Evolutionary conservation across 768 basidiomycete species (phyloP).

Genomic region (Cystobasidium tubakii): DNA sequence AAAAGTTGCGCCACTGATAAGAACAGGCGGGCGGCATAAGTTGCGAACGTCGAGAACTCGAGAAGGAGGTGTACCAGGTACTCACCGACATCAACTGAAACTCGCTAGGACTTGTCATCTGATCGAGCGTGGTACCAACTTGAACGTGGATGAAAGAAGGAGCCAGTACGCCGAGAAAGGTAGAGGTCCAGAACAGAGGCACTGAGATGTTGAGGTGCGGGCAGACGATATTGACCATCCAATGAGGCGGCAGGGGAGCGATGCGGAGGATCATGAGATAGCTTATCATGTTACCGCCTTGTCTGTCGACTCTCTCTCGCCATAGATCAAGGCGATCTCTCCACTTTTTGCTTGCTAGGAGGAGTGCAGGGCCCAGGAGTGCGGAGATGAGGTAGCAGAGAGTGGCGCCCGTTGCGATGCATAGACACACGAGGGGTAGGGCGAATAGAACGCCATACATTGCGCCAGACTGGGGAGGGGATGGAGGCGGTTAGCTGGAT

Average conservation of each 20-base stretch:
- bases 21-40: not conserved
- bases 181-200: conserved; percentile 79
- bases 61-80: no score
- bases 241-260: conserved; percentile 81
- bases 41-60: no score
- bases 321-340: conserved; percentile 74
- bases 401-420: conserved; percentile 82
- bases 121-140: conserved; percentile 70
- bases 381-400: conserved; percentile 89
- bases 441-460: conserved; percentile 86
- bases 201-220: conserved; percentile 85
- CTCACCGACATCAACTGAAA: conserved; percentile 74
- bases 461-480: conserved; percentile 64
- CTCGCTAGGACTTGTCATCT: conserved; percentile 89
- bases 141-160: conserved; percentile 90
- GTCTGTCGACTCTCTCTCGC: conserved; percentile 68
- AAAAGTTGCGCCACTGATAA: conserved; percentile 68
- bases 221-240: conserved; percentile 88
- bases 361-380: conserved; percentile 83
- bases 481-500: not conserved
- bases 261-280: conserved; percentile 91
- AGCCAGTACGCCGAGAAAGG: conserved; percentile 83
- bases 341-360: conserved; percentile 79
- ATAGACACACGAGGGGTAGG: conserved; percentile 81
- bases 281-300: conserved; percentile 77